Percentiles rank a stretch among this genome's conserved stretches.
Conservation (phyloP, 441 rosid species). For the Flueggea neowawraea region DNA sequence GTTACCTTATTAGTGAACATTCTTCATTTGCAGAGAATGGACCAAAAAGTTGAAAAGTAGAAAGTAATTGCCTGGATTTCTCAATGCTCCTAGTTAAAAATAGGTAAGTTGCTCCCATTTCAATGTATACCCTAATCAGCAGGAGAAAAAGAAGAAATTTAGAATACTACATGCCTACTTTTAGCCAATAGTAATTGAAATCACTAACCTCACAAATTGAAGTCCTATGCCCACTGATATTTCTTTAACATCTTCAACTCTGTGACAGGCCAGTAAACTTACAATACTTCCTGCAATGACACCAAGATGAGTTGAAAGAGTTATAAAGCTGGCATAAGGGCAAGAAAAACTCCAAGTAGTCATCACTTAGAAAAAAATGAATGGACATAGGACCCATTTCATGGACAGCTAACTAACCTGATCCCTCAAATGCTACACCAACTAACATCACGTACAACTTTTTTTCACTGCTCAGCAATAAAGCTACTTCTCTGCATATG, state of each 20-base stretch:
- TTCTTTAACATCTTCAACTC: constrained; percentile 64
- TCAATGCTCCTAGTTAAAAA: constrained; percentile 64
- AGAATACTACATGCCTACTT: constrained; percentile 13
- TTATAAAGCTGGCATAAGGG: constrained; percentile 17
- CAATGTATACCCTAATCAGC: constrained; percentile 47
- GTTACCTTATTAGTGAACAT: constrained; percentile 60
- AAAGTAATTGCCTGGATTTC: constrained; percentile 58
- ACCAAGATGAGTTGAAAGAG: constrained; percentile 15
- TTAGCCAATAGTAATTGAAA: constrained; percentile 15
- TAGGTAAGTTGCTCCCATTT: constrained; percentile 51
- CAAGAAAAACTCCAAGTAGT: constrained; percentile 9
- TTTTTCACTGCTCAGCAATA: constrained; percentile 58
- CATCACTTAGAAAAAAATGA: constrained; percentile 13
- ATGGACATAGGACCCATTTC: constrained; percentile 13
- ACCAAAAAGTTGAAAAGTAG: constrained; percentile 45
- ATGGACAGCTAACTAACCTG: constrained; percentile 53
- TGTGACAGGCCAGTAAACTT: constrained; percentile 61
- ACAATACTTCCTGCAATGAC: constrained; percentile 51
- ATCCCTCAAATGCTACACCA: constrained; percentile 47
- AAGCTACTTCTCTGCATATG: constrained; percentile 63
- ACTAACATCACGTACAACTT: constrained; percentile 70
- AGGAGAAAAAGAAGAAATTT: constrained; percentile 14
- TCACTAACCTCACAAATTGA: constrained; percentile 76
- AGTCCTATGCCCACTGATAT: constrained; percentile 74
- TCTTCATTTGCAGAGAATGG: constrained; percentile 25